Percentiles rank a stretch among this genome's conserved stretches.
phyloP scores from a whole-genome alignment of 106 monocot genomes.

The Allium cepa region DNA sequence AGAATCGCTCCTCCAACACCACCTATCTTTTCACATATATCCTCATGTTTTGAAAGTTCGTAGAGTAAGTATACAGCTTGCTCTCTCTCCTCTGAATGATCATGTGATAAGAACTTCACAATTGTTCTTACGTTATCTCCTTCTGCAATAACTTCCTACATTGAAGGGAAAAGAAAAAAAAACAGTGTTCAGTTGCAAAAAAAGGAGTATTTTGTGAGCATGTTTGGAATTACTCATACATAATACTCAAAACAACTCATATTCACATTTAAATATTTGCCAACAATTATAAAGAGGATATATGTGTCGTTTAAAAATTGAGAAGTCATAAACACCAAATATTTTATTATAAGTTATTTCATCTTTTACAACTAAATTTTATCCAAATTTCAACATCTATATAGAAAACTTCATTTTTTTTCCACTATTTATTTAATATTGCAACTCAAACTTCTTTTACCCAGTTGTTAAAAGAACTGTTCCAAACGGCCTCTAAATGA shows the following conservation, averaged over 20 bases:
- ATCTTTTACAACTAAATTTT: slow-evolving; percentile 1
- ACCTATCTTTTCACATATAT: slow-evolving; percentile 81
- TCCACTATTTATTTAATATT: too few species aligned
- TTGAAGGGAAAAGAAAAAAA: too few species aligned
- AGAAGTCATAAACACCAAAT: not conserved
- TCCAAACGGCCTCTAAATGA: too few species aligned
- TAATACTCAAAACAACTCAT: too few species aligned
- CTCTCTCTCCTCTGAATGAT: slow-evolving; percentile 60
- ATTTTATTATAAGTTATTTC: not conserved
- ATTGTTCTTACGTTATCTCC: slow-evolving; percentile 72
- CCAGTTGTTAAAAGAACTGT: too few species aligned
- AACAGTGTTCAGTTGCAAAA: too few species aligned
- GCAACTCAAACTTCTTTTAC: too few species aligned
- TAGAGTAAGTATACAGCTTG: slow-evolving; percentile 72
- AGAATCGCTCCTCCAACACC: slow-evolving; percentile 77
- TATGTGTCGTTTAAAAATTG: slow-evolving; percentile 9
- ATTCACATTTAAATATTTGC: too few species aligned
- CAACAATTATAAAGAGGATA: not conserved
- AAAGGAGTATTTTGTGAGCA: too few species aligned
- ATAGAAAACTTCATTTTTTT: too few species aligned
- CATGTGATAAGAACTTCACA: slow-evolving; percentile 79
- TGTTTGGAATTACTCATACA: too few species aligned
- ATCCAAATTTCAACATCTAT: too few species aligned
- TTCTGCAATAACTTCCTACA: slow-evolving; percentile 51
- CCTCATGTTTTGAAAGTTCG: slow-evolving; percentile 75